Base-by-base conservation (phyloP, 768 basidiomycete genomes). In the Saitozyma sp. region DNA sequence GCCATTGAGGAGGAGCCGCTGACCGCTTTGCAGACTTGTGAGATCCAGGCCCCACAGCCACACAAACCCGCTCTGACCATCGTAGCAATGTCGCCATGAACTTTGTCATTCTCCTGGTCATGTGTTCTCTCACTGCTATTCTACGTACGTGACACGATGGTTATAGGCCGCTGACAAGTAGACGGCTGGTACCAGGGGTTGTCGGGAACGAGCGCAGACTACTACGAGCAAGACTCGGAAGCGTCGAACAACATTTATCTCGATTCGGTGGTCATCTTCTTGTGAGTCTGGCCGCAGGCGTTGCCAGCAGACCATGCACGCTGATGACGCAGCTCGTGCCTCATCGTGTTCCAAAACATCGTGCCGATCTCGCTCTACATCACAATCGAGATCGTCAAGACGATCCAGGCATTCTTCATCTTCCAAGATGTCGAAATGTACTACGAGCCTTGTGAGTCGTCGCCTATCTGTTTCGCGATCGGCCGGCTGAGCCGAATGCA, bases 271-370 rank as follows among this genome's bases (percentile, higher is more conserved):
- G 85, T 98, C 65, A 96, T 92, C 40, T 94, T 96, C 75, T 90
- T 86, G 92, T 96, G 81, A 63, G 92, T 86, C 14, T 45, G 6
- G 9, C 8, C 38, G 17, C 13, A 7, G 48, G 11, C 37, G 5
- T 53, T 39, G 16, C 8, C 38, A 53, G 51, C 51, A 50, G 40
- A 14, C 8, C 13, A 37, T 64, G 19, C 57, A 37, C 42, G 53
- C 60, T 58, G n/a, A 48, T 11, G 29, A 62, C 17, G 29, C 71
- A 96, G 92, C 37, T 91, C 93, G 1, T 90, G 89, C 77, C 85
- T 99, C 46, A 91, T 98, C 76, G 89, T 91, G 3, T 97, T 98
- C 83, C 94, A 97, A 81, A 97, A 97, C 79, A 94, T 96, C 76
- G 89, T 97, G 13, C 94, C 94, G 20, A 89, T 96, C 61, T 93